These are phyloP conservation scores for Uncinocarpus reesii DNA, from an alignment of 2,329 filamentous ascomycete genomes.

Conservation along the genomic window DNA sequence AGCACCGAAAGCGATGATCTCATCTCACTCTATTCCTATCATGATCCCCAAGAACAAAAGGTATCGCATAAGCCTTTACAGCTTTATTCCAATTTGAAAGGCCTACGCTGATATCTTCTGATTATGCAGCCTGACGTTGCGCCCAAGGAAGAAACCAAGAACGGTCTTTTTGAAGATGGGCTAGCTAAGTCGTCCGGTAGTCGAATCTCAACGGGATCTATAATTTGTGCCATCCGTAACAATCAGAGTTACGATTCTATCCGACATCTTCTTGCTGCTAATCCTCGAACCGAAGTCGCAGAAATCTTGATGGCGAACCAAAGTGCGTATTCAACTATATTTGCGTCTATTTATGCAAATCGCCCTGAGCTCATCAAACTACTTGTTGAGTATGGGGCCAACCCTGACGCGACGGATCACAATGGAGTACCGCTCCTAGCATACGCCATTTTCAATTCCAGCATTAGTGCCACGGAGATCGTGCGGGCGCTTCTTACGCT, in stretches of 20 bases:
- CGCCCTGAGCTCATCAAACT: conserved; percentile 12
- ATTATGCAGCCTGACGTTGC: neutral
- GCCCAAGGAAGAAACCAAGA: neutral
- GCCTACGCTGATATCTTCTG: neutral
- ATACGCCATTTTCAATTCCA: conserved; percentile 13
- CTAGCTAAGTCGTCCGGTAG: neutral
- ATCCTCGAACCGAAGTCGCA: neutral
- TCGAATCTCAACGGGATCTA: conserved; percentile 1
- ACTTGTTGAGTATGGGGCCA: conserved; percentile 15
- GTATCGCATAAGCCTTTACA: neutral
- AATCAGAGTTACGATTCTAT: conserved; percentile 7
- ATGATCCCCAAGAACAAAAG: neutral
- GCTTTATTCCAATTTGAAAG: neutral
- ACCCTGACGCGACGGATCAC: conserved; percentile 13
- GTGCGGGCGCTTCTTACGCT: conserved; percentile 12
- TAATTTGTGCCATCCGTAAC: conserved; percentile 11
- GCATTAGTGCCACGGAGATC: conserved; percentile 6
- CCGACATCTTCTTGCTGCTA: conserved; percentile 6
- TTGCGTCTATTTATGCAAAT: conserved; percentile 11
- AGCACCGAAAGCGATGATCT: conserved; percentile 3
- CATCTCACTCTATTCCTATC: conserved; percentile 3
- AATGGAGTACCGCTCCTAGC: conserved; percentile 12
- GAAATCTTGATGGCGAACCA: conserved; percentile 6
- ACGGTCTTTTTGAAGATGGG: neutral
- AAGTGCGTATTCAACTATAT: conserved; percentile 11